Evolutionary conservation across 2,329 filamentous ascomycete genomes (phyloP), one percentile per base, ranked within the genome.

Genomic region (Epichloe hybrida): DNA sequence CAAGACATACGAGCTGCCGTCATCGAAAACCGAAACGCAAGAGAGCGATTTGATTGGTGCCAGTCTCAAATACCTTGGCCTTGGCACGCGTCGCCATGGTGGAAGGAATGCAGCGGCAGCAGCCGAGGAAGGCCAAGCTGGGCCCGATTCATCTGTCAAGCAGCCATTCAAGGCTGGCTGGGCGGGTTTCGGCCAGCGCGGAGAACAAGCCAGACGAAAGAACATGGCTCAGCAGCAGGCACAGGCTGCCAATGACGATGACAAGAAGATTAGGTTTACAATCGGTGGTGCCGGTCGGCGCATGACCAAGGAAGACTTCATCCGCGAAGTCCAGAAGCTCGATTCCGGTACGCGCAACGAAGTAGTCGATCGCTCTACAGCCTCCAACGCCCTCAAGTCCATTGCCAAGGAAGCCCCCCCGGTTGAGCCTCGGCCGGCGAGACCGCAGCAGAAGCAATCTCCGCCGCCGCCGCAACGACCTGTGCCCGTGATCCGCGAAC

Each of bases 301-400:
- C 46, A 84, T 93, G 79, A 89, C 77, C 54, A 90, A 90, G 67
- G 80, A 83, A 4, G 85, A 89, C 60, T 91, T 93, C 62, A 80
- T 93, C 54, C 72, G 76, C 45, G 81, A 88, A 61, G 82, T 93
- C 61, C 79, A 81, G 56, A 78, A 81, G 55, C 73, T 91, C 53
- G 85, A 91, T 62, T 77, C 79, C 23, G 79, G 79, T 59, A 79
- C 81, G 13, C 75, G 76, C 5, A 70, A 69, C 37, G 73, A 79
- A 53, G 71, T 79, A 2, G 67, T 80, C 4, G 72, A 77, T 37
- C 69, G 71, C 50, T 78, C 75, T 0, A 66, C 61, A 5, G 75
- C 74, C 1, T 69, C 75, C 0, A 64, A 67, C 4, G 68, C 66
- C 1, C 61, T 79, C 57, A 79, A 79, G 64, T 67, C 65, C 5